A percentile compares a stretch with the other conserved stretches of the same genome.
phyloP scores from a whole-genome alignment of 2,329 filamentous ascomycete species.

The Pseudocercospora vitis region DNA sequence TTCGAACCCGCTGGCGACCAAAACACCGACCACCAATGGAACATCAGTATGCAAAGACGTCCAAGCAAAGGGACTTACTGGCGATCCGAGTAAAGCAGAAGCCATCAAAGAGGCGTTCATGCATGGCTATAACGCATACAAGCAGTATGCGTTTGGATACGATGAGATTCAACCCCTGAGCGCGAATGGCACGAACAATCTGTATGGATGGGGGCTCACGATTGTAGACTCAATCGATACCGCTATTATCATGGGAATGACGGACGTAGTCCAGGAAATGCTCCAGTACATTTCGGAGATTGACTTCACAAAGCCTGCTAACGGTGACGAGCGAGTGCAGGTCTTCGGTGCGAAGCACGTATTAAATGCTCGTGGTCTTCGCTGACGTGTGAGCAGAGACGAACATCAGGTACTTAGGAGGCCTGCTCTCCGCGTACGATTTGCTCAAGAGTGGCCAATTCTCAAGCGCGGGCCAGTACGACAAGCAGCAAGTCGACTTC shows the following conservation, averaged over 20 bases:
- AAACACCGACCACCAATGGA: not conserved
- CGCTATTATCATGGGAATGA: slow-evolving; percentile 30
- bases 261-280: slow-evolving; percentile 27
- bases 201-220: slow-evolving; percentile 33
- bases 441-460: slow-evolving; percentile 29
- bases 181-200: slow-evolving; percentile 19
- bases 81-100: slow-evolving; percentile 16
- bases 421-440: slow-evolving; percentile 29
- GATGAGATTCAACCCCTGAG: slow-evolving; percentile 22
- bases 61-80: slow-evolving; percentile 6
- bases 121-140: slow-evolving; percentile 23
- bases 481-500: slow-evolving; percentile 18
- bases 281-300: slow-evolving; percentile 26
- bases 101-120: slow-evolving; percentile 23
- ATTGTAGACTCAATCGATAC: slow-evolving; percentile 30
- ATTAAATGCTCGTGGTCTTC: not conserved
- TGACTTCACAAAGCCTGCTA: slow-evolving; percentile 40
- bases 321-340: slow-evolving; percentile 10
- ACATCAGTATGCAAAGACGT: slow-evolving; percentile 20
- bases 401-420: slow-evolving; percentile 29
- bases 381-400: slow-evolving; percentile 19
- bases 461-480: slow-evolving; percentile 10
- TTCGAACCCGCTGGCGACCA: not conserved
- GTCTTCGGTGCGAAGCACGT: slow-evolving; percentile 15
- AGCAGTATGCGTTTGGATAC: slow-evolving; percentile 38